Evolutionary conservation across 1,139 yeast genomes (phyloP).

Genomic region (Geotrichum bryndzae): DNA sequence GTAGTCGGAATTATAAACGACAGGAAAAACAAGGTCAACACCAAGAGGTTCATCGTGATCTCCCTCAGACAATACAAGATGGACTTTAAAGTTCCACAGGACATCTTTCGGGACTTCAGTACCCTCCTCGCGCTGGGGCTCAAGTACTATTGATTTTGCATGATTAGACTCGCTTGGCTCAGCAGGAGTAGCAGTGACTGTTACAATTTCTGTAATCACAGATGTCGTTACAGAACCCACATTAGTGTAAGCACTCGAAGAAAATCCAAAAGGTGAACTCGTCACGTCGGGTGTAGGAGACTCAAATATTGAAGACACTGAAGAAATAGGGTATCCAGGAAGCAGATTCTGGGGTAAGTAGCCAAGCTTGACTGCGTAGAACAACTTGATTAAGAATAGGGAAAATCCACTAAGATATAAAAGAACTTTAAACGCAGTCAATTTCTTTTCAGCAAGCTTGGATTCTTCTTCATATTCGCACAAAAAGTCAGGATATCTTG

Average conservation of each 20-base stretch:
- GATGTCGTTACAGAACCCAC: not conserved
- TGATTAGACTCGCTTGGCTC: not conserved
- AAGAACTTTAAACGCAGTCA: no score
- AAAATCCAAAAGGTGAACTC: not conserved
- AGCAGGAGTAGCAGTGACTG: not conserved
- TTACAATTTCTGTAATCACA: not conserved
- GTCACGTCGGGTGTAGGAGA: not conserved
- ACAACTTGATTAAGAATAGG: no score
- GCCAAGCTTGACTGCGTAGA: not conserved
- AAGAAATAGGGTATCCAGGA: not conserved
- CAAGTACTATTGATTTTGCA: not conserved
- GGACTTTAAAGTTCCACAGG: not conserved
- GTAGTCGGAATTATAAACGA: not conserved
- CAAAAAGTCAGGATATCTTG: not conserved
- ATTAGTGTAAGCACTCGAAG: not conserved
- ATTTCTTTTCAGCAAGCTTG: no score
- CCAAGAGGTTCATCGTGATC: not conserved
- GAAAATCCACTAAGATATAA: no score
- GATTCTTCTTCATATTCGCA: not conserved
- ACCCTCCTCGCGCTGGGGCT: not conserved
- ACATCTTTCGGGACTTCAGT: not conserved
- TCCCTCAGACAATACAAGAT: not conserved
- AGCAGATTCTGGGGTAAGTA: not conserved
- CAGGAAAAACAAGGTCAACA: not conserved
- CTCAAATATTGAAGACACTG: not conserved